These are phyloP conservation scores for Rubus idaeus DNA, from an alignment of 306 rosid genomes.

Conservation along the genomic window DNA sequence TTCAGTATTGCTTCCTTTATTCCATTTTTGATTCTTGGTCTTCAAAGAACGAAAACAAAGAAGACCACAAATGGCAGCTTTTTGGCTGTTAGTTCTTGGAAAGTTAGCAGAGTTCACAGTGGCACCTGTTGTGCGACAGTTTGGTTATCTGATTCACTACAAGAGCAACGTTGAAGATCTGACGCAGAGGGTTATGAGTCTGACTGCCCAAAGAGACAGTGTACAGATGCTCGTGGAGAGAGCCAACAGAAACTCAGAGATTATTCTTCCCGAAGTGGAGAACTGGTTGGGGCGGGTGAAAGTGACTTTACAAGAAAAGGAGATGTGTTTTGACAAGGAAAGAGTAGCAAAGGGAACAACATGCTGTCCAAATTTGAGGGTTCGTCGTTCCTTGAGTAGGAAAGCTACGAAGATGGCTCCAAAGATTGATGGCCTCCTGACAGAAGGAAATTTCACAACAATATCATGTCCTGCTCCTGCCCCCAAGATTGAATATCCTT, in stretches of 20 bases:
- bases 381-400: slow-evolving; percentile 9
- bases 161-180: not conserved
- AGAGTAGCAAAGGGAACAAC: not conserved
- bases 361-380: slow-evolving; percentile 15
- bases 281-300: not conserved
- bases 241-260: not conserved
- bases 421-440: not conserved
- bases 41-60: too few species aligned
- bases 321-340: not conserved
- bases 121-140: not conserved
- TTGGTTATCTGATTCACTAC: not conserved
- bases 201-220: not conserved
- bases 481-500: not conserved
- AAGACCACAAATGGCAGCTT: too few species aligned
- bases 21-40: not conserved
- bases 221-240: not conserved
- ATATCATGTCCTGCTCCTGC: not conserved
- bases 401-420: slow-evolving; percentile 9
- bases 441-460: not conserved
- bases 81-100: too few species aligned
- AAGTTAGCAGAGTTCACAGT: not conserved
- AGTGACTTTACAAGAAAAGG: not conserved
- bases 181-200: not conserved
- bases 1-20: not conserved
- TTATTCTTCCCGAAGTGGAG: not conserved